Evolutionary conservation across 2,329 filamentous ascomycete genomes (phyloP), one percentile per base, ranked within the genome.

Genomic region (Verticillium longisporum): DNA sequence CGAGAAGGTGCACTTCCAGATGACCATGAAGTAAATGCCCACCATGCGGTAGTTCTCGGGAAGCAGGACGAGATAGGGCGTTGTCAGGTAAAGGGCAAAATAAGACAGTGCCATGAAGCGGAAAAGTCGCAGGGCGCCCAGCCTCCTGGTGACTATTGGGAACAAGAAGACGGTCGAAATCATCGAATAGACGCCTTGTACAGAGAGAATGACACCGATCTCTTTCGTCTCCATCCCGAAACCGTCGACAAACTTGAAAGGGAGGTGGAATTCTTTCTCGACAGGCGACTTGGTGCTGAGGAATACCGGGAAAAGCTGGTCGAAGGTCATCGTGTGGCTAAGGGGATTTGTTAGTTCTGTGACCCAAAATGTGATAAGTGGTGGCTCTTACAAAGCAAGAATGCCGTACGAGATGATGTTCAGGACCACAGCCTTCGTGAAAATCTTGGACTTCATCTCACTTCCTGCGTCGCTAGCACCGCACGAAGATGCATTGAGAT

Each of bases 241-340:
- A 18, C 95, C 94, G 62, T 91, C 91, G 3, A 87, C 87, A 68
- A 99, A 98, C 68, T 90, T 89, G 80, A 99, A 95, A 0, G 94
- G 94, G 1, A 97, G 82, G 71, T 69, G 82, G 3, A 58, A 56
- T 9, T 65, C 62, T 56, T 55, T 56, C 72, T 78, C 67, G 15
- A 75, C 73, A 1, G 80, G 81, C 10, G 77, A 73, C 15, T 76
- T 75, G 55, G 91, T 91, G 73, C 90, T 94, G 70, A 99, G 85
- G 67, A 99, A 92, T 1, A 97, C 90, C 11, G 95, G 94, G 68
- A 98, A 88, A 57, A 98, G 83, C 70, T 97, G 91, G 75, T 99
- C 95, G 68, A 96, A 95, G 0, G 93, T 96, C 76, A 99, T 97
- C 13, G 94, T 97, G 77, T 98, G 94, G 78, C 93, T 97, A 69